A percentile compares a stretch with the other conserved stretches of the same genome.
These are phyloP conservation scores for Ophiostoma ips DNA, from an alignment of 2,329 filamentous ascomycete genomes.

Conservation along the genomic window DNA sequence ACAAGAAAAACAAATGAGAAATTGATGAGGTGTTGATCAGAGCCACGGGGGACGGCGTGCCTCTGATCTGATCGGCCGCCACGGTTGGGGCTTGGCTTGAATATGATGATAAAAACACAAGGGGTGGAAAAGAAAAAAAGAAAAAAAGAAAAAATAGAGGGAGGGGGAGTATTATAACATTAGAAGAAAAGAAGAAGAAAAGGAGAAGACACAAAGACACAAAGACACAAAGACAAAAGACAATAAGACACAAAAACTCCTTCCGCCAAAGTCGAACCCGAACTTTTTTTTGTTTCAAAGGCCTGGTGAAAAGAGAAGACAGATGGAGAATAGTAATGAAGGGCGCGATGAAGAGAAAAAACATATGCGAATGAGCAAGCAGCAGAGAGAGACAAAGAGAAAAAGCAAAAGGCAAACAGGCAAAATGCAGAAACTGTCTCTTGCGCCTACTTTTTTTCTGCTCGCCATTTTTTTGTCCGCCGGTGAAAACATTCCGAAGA, in stretches of 20 bases:
- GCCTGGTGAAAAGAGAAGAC: not conserved
- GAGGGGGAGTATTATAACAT: not conserved
- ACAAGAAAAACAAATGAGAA: not conserved
- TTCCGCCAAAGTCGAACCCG: constrained; percentile 3
- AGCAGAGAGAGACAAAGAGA: not conserved
- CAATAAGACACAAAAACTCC: constrained; percentile 2
- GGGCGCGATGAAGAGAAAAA: not conserved
- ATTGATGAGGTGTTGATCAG: not conserved
- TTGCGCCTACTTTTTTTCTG: not conserved
- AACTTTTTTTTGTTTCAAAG: constrained; percentile 3
- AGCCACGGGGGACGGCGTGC: not conserved
- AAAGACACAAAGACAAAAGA: constrained; percentile 1
- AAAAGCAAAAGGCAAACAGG: not conserved
- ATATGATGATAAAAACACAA: not conserved
- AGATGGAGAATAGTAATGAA: not conserved
- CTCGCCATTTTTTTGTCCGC: not conserved
- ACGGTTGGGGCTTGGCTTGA: no score
- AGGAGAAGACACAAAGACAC: no score
- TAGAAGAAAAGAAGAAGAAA: not conserved
- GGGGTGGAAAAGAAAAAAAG: not conserved
- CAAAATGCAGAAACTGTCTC: not conserved
- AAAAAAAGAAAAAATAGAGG: no score
- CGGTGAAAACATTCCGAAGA: not conserved
- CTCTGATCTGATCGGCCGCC: not conserved
- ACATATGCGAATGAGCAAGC: not conserved